These are phyloP conservation scores for Fusarium miscanthi DNA, from an alignment of 2,329 filamentous ascomycete species.

Conservation along the genomic window DNA sequence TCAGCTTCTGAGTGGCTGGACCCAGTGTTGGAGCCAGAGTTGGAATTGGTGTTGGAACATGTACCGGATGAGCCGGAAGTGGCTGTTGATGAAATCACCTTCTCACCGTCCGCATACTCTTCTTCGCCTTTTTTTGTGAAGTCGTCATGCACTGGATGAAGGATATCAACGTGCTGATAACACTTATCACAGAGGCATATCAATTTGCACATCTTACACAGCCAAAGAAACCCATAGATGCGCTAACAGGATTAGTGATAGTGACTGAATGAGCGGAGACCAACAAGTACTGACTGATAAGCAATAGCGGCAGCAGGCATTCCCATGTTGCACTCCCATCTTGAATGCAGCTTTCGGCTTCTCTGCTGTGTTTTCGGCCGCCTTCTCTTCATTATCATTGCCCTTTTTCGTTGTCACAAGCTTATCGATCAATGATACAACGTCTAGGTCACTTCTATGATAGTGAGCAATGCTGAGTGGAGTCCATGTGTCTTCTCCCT, in stretches of 20 bases:
- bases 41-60: rapidly evolving
- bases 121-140: not conserved
- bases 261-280: too few species aligned
- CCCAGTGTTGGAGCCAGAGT: not conserved
- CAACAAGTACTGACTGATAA: not conserved
- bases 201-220: not conserved
- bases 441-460: not conserved
- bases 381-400: too few species aligned
- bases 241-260: not conserved
- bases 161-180: not conserved
- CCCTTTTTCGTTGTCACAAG: too few species aligned
- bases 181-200: not conserved
- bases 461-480: not conserved
- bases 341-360: not conserved
- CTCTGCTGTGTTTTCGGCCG: not conserved
- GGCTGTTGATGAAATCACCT: rapidly evolving
- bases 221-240: not conserved
- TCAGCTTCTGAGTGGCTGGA: rapidly evolving
- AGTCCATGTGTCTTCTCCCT: not conserved
- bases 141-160: not conserved
- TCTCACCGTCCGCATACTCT: not conserved
- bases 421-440: too few species aligned
- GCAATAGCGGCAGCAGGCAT: not conserved
- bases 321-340: rapidly evolving
- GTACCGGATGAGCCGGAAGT: not conserved